Conservation (phyloP, 1,284 basidiomycete genomes). For the Neonothopanus nambi region DNA sequence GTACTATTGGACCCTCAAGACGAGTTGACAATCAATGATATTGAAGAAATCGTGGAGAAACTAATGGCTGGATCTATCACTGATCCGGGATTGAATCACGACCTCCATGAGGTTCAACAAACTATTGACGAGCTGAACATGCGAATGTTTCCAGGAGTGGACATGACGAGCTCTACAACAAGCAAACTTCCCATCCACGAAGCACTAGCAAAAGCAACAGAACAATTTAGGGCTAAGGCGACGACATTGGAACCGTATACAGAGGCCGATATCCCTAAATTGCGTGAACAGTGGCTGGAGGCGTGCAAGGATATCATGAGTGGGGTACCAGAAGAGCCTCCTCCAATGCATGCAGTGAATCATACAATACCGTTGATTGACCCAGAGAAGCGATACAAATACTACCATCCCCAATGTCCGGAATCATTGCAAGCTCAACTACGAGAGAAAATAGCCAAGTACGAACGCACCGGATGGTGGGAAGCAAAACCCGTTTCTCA, state of each 20-base stretch:
- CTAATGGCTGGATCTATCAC: no score
- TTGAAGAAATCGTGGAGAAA: neutral
- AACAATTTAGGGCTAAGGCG: no score
- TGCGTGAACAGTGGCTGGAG: conserved; percentile 19
- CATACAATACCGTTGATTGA: conserved; percentile 29
- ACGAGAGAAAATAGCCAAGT: conserved; percentile 23
- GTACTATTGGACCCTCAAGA: conserved; percentile 1
- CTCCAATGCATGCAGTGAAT: no score
- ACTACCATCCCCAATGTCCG: conserved; percentile 25
- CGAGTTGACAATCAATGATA: neutral
- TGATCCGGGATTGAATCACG: neutral
- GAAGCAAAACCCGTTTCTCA: conserved; percentile 9
- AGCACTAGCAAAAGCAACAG: no score
- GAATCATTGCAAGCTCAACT: conserved; percentile 22
- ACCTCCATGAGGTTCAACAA: no score
- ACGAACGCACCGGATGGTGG: conserved; percentile 17
- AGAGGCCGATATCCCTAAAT: no score
- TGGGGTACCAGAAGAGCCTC: conserved; percentile 21
- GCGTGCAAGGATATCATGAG: conserved; percentile 20
- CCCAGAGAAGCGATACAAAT: no score
- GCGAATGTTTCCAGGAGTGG: no score
- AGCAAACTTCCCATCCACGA: no score
- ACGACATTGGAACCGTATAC: no score
- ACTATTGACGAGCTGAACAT: no score
- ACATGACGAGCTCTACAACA: no score